These are phyloP conservation scores for Tylopilus balloui DNA, from an alignment of 768 basidiomycete species.

Conservation along the genomic window DNA sequence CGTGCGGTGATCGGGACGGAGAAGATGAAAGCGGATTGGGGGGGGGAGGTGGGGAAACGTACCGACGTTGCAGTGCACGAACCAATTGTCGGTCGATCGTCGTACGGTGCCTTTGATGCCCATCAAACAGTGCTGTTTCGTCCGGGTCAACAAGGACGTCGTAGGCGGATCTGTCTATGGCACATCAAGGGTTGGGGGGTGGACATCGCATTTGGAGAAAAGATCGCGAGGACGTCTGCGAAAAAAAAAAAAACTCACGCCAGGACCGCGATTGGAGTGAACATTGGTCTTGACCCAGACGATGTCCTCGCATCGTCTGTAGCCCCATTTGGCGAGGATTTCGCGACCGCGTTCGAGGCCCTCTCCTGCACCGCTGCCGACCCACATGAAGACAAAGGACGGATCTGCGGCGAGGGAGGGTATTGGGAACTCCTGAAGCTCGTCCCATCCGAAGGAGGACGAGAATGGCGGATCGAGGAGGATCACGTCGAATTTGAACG, in stretches of 20 bases:
- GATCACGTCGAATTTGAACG: constrained; percentile 84
- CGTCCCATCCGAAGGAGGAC: constrained; percentile 80
- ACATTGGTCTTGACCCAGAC: constrained; percentile 96
- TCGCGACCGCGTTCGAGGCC: constrained; percentile 92
- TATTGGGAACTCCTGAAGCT: constrained; percentile 77
- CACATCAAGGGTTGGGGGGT: constrained; percentile 1
- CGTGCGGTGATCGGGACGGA: neutral
- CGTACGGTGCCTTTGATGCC: constrained; percentile 96
- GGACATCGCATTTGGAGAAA: neutral
- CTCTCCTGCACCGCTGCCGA: constrained; percentile 84
- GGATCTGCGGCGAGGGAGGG: constrained; percentile 84
- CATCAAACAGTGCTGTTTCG: constrained; percentile 95
- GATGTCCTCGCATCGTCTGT: constrained; percentile 94
- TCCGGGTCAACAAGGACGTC: constrained; percentile 78
- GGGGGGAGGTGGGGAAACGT: constrained; percentile 24
- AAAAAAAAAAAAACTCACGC: constrained; percentile 41
- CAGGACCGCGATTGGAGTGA: constrained; percentile 64
- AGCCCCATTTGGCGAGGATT: constrained; percentile 90
- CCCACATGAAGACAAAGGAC: constrained; percentile 94
- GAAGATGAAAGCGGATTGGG: neutral
- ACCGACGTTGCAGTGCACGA: constrained; percentile 98
- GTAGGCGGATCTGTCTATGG: constrained; percentile 79
- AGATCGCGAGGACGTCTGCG: too few species aligned
- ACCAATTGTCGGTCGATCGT: constrained; percentile 90
- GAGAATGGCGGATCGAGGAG: constrained; percentile 89